Evolutionary conservation across 805 yeast species (phyloP), one percentile per base, ranked within the genome.

Genomic region (Nakazawaea pomicola): DNA sequence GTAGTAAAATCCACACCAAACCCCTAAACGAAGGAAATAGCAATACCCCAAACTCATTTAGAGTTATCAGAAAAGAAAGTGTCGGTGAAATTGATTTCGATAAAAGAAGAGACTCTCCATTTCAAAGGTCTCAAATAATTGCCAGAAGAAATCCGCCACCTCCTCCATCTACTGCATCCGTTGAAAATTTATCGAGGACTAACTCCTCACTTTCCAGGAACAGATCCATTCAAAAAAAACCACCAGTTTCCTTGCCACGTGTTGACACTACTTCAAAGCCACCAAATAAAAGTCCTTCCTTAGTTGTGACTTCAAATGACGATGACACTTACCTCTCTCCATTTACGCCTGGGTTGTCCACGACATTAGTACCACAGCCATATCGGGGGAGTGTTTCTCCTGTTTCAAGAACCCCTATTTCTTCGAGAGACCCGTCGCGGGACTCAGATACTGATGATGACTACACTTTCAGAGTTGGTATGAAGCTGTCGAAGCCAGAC

Each of bases 41-140:
- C 10, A 7, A 23, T 23, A 8, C 25, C 10, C 7, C 43, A 12
- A 50, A 73, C 31, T 65, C 87, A 0, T 86, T 87, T 55, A 70
- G 82, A 44, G 80, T 87, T 1, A 71, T 87, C 7, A 62, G 90
- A 24, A 74, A 76, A 18, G 77, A 74, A n/a, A 76, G 73, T 11
- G 66, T 73, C 25, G 47, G 52, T 23, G 95, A 84, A 52, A 86
- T 86, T 46, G 89, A 89, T 57, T 87, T 87, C 54, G 93, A 87
- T 51, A 78, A 83, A 50, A 68, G 88, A 38, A 63, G 95, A 33
- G 78, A 76, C 34, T 81, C 95, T 0, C 95, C 95, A 1, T 84
- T 74, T 52, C 78, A 63, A 15, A 62, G 63, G 36, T 61, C 70
- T 1, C 71, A 80, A 1, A 64, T 84, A 17, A 76, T 83, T 8